Base-by-base conservation (phyloP, 2,329 filamentous ascomycete species). In the Fusarium compactum region DNA sequence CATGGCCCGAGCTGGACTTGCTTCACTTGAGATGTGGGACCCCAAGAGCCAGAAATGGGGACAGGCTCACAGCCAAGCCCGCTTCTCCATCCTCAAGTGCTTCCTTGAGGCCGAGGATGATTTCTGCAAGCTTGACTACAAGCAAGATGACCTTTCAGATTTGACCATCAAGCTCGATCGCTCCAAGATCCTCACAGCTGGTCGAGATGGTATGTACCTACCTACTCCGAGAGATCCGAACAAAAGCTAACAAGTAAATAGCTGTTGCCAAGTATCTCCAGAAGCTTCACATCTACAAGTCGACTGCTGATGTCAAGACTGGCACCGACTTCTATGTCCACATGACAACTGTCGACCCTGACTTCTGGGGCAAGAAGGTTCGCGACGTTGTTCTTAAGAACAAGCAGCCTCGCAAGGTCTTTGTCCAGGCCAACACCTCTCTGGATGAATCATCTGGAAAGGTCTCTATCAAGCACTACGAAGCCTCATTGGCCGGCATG, bases 1-100 rank as follows among this genome's bases (percentile, higher is more conserved):
- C 72, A 98, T 99, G 95, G 96, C 96, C 16, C 90, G 95, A 40
- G 94, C 94, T n/a, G 96, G 96, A 65, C 85, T 99, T 46, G 89
- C 90, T 8, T 92, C 95, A 2, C 86, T 98, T 24, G 95, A 98
- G 79, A 94, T 96, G 85, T 98, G 94, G 94, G 94, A 98, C 76
- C 94, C 94, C 8, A 95, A 95, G 83, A 90, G 87, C 74, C 86
- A 90, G 71, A 97, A 97, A 83, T 97, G 95, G 95, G 95, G 95
- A 11, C 95, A 97, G 80, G 88, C 92, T 70, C 94, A 97, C 78
- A 97, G 94, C 82, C 94, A 97, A 81, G 95, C 94, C 24, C 92
- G 95, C 14, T 98, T 94, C 82, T 93, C 91, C 54, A 97, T 98
- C 75, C 84, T 98, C 43, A 89, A 87, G 77, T 95, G 90, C 74